Base-by-base conservation (phyloP, 805 yeast genomes). In the Candida golubevii region DNA sequence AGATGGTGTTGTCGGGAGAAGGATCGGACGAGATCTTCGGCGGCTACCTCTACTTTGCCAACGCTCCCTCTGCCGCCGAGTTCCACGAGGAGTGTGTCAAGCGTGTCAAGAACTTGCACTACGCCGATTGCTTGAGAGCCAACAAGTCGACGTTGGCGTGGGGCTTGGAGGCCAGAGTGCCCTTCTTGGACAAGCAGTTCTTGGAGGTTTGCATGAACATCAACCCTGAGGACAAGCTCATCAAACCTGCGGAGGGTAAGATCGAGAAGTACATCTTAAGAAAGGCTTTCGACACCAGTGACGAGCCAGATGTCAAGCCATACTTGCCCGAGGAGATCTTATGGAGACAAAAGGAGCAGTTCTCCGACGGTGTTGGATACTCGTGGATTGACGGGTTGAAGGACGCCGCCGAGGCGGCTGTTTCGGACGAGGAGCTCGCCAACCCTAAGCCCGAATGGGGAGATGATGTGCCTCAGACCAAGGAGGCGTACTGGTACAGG, bases 311-410 rank as follows among this genome's bases (percentile, higher is more conserved):
- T 38, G 80, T 67, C 46, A 75, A 79, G 62, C 95, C 97, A 59
- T 93, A 93, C 77, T 79, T 93, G 65, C 99, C 99, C 51, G 81
- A 85, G 46, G 98, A 93, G 73, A 91, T 93, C 63, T 76, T 93
- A 62, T 93, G 97, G 97, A 88, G 99, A 80, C 99, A 93, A 77
- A 93, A 93, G 82, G 99, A 93, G 75, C 99, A 93, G 74, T 93
- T 93, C 74, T 86, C 96, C 43, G 99, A 93, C 62, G 99, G 99
- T 71, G 99, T 93, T 48, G 99, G 99, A 53, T 93, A 93, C 79
- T 88, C 97, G 11, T 93, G 99, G 99, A 93, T 93, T 62, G 99
- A 93, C 67, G 89, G 95, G 45, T 80, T 93, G 65, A 93, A 93
- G 78, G 99, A 93, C 55, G 79, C 93, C 41, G 98, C 99, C 49